These are phyloP conservation scores for Paecilomyces niveus DNA, from an alignment of 2,329 filamentous ascomycete genomes.

Conservation along the genomic window DNA sequence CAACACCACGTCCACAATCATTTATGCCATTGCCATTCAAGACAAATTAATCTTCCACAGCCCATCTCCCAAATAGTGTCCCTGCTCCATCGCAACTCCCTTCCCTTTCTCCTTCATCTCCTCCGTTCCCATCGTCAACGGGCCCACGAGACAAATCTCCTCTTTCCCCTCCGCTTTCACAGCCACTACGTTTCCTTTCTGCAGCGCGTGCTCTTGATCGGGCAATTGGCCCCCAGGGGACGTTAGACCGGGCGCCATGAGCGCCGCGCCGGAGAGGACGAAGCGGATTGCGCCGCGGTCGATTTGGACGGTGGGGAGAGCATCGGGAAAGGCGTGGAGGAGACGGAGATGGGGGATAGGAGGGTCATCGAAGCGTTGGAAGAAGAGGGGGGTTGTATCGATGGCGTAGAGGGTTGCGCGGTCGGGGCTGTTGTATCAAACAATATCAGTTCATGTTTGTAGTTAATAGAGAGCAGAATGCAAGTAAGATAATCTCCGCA, in stretches of 20 bases:
- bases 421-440: constrained; percentile 55
- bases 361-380: constrained; percentile 70
- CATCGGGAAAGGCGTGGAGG: constrained; percentile 81
- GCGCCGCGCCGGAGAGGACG: constrained; percentile 82
- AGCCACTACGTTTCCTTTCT: constrained; percentile 76
- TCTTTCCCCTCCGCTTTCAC: constrained; percentile 90
- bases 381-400: constrained; percentile 75
- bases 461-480: too few relatives aligned
- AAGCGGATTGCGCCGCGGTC: constrained; percentile 96
- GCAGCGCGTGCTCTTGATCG: constrained; percentile 54
- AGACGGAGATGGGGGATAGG: constrained; percentile 83
- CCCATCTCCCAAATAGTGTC: constrained; percentile 90
- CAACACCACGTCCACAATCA: not conserved
- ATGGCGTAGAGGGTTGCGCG: constrained; percentile 83
- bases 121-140: constrained; percentile 74
- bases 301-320: constrained; percentile 78
- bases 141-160: constrained; percentile 80
- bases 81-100: constrained; percentile 86
- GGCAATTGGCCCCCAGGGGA: constrained; percentile 75
- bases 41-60: constrained; percentile 69
- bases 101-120: constrained; percentile 94
- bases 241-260: constrained; percentile 94
- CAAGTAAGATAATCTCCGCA: too few relatives aligned
- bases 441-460: not conserved
- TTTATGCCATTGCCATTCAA: constrained; percentile 26